Conservation (phyloP, 495 filamentous ascomycete species). For the Hypoxylon fragiforme region DNA sequence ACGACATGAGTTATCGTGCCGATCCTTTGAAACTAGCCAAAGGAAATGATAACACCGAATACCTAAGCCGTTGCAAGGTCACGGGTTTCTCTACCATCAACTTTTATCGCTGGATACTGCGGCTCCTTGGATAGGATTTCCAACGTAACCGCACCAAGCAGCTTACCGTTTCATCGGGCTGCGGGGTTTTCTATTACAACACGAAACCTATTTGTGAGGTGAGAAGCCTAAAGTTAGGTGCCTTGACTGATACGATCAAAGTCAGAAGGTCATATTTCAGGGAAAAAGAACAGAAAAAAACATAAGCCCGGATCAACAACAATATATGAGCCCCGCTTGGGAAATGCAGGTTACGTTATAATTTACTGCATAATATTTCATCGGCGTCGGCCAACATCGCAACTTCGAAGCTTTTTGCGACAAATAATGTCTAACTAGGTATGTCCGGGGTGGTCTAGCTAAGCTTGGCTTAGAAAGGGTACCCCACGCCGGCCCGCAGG, state of each 20-base stretch:
- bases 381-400: conserved; percentile 29
- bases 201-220: neutral
- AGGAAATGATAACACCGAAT: too few relatives aligned
- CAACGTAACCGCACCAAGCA: conserved; percentile 7
- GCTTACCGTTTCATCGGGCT: conserved; percentile 1
- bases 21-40: too few relatives aligned
- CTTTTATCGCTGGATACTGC: neutral
- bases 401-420: conserved; percentile 2
- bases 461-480: conserved; percentile 15
- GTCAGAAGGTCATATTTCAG: too few relatives aligned
- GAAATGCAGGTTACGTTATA: conserved; percentile 27
- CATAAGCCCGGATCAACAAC: conserved; percentile 1
- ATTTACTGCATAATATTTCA: conserved; percentile 8
- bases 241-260: too few relatives aligned
- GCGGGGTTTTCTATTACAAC: conserved; percentile 9
- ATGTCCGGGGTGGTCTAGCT: neutral
- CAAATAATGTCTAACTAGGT: neutral
- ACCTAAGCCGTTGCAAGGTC: neutral
- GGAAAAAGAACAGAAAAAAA: conserved; percentile 8
- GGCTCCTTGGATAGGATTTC: conserved; percentile 8
- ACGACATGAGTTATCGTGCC: conserved; percentile 12
- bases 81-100: neutral
- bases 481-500: conserved; percentile 21
- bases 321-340: conserved; percentile 7
- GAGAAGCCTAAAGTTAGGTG: too few relatives aligned